phyloP scores from a whole-genome alignment of 495 filamentous ascomycete genomes.

The Cudoniella acicularis region DNA sequence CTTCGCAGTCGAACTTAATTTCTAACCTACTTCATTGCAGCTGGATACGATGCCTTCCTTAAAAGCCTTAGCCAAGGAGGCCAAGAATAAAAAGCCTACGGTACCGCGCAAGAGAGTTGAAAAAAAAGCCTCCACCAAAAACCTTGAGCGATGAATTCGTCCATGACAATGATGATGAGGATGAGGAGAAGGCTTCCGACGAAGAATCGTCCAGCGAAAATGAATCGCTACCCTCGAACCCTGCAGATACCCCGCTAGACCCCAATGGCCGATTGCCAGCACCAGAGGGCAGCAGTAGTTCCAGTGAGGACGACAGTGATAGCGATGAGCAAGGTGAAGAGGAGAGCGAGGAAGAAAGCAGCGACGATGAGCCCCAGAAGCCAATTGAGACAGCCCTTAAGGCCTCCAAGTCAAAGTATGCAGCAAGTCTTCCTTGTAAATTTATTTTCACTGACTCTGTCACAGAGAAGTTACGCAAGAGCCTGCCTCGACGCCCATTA shows the following conservation, averaged over 20 bases:
- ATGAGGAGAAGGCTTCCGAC: slow-evolving; percentile 2
- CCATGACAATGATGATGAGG: slow-evolving; percentile 19
- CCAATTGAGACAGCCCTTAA: not conserved
- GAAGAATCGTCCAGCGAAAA: slow-evolving; percentile 15
- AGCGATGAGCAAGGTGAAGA: slow-evolving; percentile 16
- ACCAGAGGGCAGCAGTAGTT: slow-evolving; percentile 17
- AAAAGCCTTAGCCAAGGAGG: slow-evolving; percentile 10
- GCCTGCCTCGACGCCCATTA: slow-evolving; percentile 1
- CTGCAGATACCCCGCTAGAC: not conserved
- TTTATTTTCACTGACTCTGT: too few relatives aligned
- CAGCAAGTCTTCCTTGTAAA: too few relatives aligned
- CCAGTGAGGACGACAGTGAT: slow-evolving; percentile 36
- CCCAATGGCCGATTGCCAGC: slow-evolving; percentile 11
- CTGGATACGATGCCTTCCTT: slow-evolving; percentile 17
- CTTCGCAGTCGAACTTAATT: too few relatives aligned
- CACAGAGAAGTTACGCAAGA: not conserved
- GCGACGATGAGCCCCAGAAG: slow-evolving; percentile 21
- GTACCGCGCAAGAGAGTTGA: slow-evolving; percentile 1
- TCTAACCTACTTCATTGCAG: too few relatives aligned
- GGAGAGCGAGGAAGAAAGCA: slow-evolving; percentile 23
- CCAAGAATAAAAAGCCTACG: slow-evolving; percentile 12
- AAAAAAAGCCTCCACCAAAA: slow-evolving; percentile 2
- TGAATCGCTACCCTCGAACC: slow-evolving; percentile 15
- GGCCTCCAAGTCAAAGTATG: not conserved
- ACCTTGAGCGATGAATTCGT: slow-evolving; percentile 22